phyloP scores from a whole-genome alignment of 116 monocot species.

The Thalassia testudinum region DNA sequence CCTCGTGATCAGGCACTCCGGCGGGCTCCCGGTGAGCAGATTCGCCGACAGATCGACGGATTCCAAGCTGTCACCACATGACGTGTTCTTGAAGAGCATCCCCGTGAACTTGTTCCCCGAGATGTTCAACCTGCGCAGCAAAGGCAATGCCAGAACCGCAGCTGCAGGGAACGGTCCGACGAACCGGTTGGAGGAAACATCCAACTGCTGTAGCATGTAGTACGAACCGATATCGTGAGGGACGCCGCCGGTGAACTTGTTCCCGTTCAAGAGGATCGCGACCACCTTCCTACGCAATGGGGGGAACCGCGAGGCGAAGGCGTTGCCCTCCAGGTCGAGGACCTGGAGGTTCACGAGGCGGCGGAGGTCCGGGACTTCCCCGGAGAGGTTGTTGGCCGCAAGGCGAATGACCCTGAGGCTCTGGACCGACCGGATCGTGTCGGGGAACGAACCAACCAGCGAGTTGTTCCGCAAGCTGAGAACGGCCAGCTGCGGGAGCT shows the following conservation, averaged over 20 bases:
- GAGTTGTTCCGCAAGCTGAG: conserved; percentile 60
- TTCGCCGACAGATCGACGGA: conserved; percentile 60
- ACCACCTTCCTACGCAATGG: conserved; percentile 51
- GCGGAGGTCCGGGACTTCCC: conserved; percentile 61
- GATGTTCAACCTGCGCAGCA: conserved; percentile 44
- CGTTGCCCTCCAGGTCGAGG: conserved; percentile 65
- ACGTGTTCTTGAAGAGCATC: conserved; percentile 58
- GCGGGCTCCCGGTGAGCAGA: conserved; percentile 59
- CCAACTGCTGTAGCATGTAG: conserved; percentile 46
- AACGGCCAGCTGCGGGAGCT: conserved; percentile 35
- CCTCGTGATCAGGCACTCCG: conserved; percentile 37
- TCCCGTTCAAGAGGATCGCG: conserved; percentile 42
- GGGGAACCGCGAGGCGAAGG: conserved; percentile 68
- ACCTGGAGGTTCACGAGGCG: conserved; percentile 53
- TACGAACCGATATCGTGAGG: conserved; percentile 39
- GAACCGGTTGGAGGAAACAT: conserved; percentile 71
- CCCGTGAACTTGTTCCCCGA: conserved; percentile 76
- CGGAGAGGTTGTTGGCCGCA: conserved; percentile 46
- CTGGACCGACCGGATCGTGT: conserved; percentile 26
- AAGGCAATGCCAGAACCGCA: conserved; percentile 50
- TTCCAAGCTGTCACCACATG: conserved; percentile 46
- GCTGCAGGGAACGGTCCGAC: conserved; percentile 63
- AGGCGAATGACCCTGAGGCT: conserved; percentile 55
- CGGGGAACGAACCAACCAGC: conserved; percentile 41
- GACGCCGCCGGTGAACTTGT: conserved; percentile 56